Base-by-base conservation (phyloP, 164 flowering plant genomes). In the Magnolia changhungtana region DNA sequence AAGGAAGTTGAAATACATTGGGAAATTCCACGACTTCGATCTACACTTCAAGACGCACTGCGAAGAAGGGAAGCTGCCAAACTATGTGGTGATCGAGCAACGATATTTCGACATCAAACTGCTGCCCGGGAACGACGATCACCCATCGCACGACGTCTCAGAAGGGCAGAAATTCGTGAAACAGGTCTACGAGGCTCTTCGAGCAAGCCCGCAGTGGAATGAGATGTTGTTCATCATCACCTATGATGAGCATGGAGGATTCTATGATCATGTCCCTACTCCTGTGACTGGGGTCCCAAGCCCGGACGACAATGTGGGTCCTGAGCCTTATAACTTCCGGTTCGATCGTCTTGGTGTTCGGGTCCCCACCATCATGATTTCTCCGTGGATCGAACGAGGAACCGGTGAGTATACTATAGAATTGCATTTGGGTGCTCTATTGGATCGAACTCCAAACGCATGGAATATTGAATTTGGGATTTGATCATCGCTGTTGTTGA, bases 381-480 rank as follows among this genome's bases (percentile, higher is more conserved):
- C 94, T 59, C 98, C 96, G 0, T 93, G 98, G 98, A 91, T 93
- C 50, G 88, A 93, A 50, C 85, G 75, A 16, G 98, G 98, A 78
- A 88, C 91, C 70, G 94, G 97, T 92, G 64, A 11, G 23, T 5
- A 37, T 3, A 37, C 45, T 37, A 4, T 37, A 37, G 45, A 37
- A 37, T 37, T 37, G 45, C 45, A 37, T 37, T 37, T 37, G 45
- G 45, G 7, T 37, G 45, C 45, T 4, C 45, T 37, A 37, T 37
- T 37, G 45, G 7, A 37, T 37, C 45, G 4, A 4, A 37, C 45
- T 37, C 7, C 45, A 37, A 37, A 37, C 45, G 7, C 45, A 37
- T 0, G 45, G 7, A 37, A 5, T 37, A 37, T 37, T 37, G 45
- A 3, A 37, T 3, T 37, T 37, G 45, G 7, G 45, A 37, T 37